Evolutionary conservation across 208 protist genomes (phyloP), one percentile per base, ranked within the genome.

Genomic region (Leishmania major): DNA sequence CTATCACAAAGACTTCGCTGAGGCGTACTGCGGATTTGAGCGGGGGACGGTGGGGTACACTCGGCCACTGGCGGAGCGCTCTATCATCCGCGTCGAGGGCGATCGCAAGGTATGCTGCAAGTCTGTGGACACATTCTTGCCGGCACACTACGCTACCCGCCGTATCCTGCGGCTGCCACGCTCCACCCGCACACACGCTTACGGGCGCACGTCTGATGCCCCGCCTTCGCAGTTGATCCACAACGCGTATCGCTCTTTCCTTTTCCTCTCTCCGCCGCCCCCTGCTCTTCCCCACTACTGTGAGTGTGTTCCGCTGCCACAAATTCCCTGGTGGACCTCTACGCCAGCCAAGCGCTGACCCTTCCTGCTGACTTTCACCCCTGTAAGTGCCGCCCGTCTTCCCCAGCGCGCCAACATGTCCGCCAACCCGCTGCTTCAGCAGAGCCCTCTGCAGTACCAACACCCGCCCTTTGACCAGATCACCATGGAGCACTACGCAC

Each of bases 401-500:
- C n/a, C 35, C 25, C 37, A 11, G 22, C 5, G 7, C 59, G 25
- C 5, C 13, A 62, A 22, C 37, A 88, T 88, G 80, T 22, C 80
- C 37, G 59, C 80, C 8, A 92, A 91, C 78, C 90, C 88, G 0
- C 79, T 92, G 22, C 73, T 92, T 49, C 40, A 82, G 81, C 80
- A 60, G 35, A 90, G 89, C 85, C 76, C 82, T 31, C 87, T 90
- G 71, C 87, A 57, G 5, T 92, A 79, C 83, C 79, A 89, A 43
- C 83, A 82, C 10, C 91, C 91, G 0, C 66, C 37, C 35, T 94
- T 94, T 72, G 84, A 86, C 59, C 45, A 77, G 49, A 89, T 94
- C 55, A 83, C 84, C 37, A 43, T 80, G 15, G 87, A 89, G 60
- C 91, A 91, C 83, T 90, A 83, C 62, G 84, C 88, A 0, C 87